Evolutionary conservation across 331 rosid species (phyloP).

Genomic region (Acacia concinna): DNA sequence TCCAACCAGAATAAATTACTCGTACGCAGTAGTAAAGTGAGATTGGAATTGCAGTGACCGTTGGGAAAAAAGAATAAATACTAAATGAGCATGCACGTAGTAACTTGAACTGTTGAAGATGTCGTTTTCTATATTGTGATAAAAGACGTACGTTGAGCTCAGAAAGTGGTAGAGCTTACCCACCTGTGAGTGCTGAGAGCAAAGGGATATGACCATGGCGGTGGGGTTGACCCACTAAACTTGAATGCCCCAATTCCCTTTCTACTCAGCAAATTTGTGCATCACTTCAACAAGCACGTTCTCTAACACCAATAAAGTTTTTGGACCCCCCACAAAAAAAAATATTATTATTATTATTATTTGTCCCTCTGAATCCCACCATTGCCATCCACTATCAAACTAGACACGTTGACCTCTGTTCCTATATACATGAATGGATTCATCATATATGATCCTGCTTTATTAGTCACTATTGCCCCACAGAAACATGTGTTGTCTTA

Average conservation of each 20-base stretch:
- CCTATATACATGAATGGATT: background rate
- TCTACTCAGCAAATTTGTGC: background rate
- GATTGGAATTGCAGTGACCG: background rate
- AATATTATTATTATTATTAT: background rate
- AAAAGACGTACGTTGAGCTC: slow-evolving; percentile 1
- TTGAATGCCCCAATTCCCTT: background rate
- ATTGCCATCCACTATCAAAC: background rate
- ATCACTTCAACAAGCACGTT: background rate
- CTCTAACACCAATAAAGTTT: background rate
- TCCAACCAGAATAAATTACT: background rate
- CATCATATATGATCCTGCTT: background rate
- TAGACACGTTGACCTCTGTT: slow-evolving; percentile 18
- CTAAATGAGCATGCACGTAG: background rate
- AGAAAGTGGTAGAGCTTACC: background rate
- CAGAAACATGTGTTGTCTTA: slow-evolving; percentile 31
- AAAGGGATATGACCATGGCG: slow-evolving; percentile 1
- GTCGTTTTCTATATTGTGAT: background rate
- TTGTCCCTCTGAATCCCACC: background rate
- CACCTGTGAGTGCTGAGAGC: background rate
- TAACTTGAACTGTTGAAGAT: background rate
- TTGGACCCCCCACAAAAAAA: background rate
- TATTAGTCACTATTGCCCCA: slow-evolving; percentile 28
- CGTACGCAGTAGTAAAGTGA: background rate
- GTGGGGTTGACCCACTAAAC: slow-evolving; percentile 24
- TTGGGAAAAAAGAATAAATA: background rate